Evolutionary conservation across 2,329 filamentous ascomycete species (phyloP), one percentile per base, ranked within the genome.

Genomic region (Colletotrichum falcatum): DNA sequence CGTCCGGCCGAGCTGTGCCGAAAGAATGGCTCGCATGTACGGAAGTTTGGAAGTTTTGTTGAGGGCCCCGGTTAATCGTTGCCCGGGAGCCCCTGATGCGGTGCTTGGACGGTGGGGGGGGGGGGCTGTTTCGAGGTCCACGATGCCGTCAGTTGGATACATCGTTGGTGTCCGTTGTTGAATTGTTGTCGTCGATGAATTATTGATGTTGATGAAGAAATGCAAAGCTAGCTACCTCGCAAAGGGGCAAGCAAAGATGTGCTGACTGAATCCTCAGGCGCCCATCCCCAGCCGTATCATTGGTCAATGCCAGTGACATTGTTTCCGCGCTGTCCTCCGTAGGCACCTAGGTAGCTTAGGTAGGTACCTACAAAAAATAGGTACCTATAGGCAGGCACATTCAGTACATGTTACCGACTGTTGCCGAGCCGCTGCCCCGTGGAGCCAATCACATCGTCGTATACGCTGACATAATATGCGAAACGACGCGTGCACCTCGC

Each of bases 1-100:
- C 64, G 53, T 59, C 68, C 68, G 68, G 64, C 68, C 68, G 68
- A 71, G 65, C 68, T 68, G 59, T 59, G 64, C 68, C 68, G 68
- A 71, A 60, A 48, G 53, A 39, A 46, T n/a, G 16, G 58, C 64
- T 71, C 68, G 68, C 68, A 71, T 60, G 53, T 68, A 71, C 68
- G 68, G 68, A 71, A 68, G 68, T 71, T 71, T n/a, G 28, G 56
- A n/a, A n/a, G 35, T 54, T 44, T 49, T 58, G 35, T 54, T 20
- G 66, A 18, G 18, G 59, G 30, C 44, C 42, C 67, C 67, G 58
- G n/a, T 62, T 61, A 4, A 37, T 16, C 62, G 62, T 26, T 42
- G 39, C 18, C 7, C 18, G 16, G 42, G 20, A 46, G 1, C 44
- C 44, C 44, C 44, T 46, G 44, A 23, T 46, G 44, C 20, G 33